A percentile compares a stretch with the other conserved stretches of the same genome.
Evolutionary conservation across 176 grass and related monocot genomes (phyloP).

Genomic region (Microstegium vimineum): DNA sequence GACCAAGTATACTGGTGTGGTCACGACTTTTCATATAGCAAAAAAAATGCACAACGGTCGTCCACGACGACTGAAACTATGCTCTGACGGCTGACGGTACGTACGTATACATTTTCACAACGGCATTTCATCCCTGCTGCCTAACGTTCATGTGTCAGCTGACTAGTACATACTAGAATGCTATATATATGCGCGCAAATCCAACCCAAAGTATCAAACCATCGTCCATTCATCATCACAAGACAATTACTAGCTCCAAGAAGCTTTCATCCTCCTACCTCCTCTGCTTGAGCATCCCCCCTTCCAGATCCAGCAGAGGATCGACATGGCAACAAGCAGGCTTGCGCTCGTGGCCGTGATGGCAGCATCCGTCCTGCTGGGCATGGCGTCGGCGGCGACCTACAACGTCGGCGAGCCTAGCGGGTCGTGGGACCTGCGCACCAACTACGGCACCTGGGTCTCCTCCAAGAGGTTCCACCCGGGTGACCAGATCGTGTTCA

Average conservation of each 20-base stretch:
- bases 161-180: not conserved
- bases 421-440: slow-evolving; percentile 41
- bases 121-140: too few species aligned
- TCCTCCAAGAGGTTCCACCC: slow-evolving; percentile 43
- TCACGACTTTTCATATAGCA: too few species aligned
- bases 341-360: slow-evolving; percentile 1
- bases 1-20: too few species aligned
- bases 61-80: too few species aligned
- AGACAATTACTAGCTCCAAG: not conserved
- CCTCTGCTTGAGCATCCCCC: not conserved
- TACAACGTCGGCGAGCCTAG: slow-evolving; percentile 46
- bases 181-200: not conserved
- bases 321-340: not conserved
- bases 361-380: slow-evolving; percentile 4
- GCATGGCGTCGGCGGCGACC: slow-evolving; percentile 29
- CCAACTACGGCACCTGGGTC: slow-evolving; percentile 48
- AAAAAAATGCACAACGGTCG: too few species aligned
- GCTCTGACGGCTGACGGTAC: too few species aligned
- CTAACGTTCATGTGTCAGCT: too few species aligned
- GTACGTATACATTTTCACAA: too few species aligned
- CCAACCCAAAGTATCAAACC: too few species aligned
- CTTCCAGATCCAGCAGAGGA: slow-evolving; percentile 29
- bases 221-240: not conserved
- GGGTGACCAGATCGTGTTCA: slow-evolving; percentile 41
- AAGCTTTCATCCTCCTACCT: too few species aligned